Evolutionary conservation across 1,139 yeast species (phyloP), one percentile per base, ranked within the genome.

Genomic region (Blastobotrys niveus): DNA sequence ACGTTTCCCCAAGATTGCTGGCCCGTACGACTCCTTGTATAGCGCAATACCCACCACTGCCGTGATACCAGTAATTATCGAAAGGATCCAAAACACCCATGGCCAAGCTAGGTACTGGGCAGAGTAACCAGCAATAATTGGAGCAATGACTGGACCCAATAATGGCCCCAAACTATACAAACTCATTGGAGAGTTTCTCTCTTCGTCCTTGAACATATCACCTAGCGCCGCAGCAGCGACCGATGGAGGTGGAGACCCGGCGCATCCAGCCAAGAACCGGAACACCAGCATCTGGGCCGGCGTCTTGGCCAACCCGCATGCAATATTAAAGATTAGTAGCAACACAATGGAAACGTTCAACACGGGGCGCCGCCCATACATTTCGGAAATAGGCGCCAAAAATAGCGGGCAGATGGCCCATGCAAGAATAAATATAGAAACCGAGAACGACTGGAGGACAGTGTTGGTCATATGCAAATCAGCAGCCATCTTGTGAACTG

Each of bases 151-250:
- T 1, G 85, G 83, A 0, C 88, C 89, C 42, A 80, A 62, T 20
- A 56, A 47, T 1, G 86, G 84, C 21, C 81, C 80, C 24, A 78
- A 56, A 1, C 78, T 70, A 59, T 75, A 80, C n/a, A 76, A 61
- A 0, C 81, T 79, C 69, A 80, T 66, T 2, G 85, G 84, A 26
- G 67, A 56, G 40, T 75, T 77, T 40, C 86, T 66, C 36, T 74
- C 69, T 27, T 63, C 56, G 50, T 77, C 78, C 39, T 67, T 66
- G 63, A 73, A 80, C 46, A 79, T 60, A 56, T 80, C 87, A n/a
- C 82, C 81, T 40, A 80, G 59, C 3, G 79, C 73, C 26, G 86
- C 87, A 1, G 83, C 84, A n/a, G 84, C 83, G n/a, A 79, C 80
- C 43, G 79, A 76, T 38, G 80, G 63, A 1, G 85, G 78, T 1